These are phyloP conservation scores for Chaetomium olivaceum DNA, from an alignment of 2,329 filamentous ascomycete species.

Conservation along the genomic window DNA sequence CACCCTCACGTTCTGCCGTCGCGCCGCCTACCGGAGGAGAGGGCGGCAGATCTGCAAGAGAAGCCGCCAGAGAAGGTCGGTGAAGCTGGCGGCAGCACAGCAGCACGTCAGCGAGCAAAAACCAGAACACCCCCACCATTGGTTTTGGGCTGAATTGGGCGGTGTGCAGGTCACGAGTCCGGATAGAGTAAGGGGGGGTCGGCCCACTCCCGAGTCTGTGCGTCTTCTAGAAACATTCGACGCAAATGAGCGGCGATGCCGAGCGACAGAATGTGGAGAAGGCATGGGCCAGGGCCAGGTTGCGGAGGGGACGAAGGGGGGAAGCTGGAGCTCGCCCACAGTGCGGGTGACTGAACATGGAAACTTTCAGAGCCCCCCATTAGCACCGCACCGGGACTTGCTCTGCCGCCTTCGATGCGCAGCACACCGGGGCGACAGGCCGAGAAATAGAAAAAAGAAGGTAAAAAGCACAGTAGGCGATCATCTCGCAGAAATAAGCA, in stretches of 20 bases:
- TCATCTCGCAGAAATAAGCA: background rate
- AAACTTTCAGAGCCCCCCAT: background rate
- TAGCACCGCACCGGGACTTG: background rate
- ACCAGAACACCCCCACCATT: slow-evolving; percentile 16
- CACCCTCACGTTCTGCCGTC: slow-evolving; percentile 1
- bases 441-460: background rate
- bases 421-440: background rate
- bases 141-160: slow-evolving; percentile 7
- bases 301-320: slow-evolving; percentile 25
- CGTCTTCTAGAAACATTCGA: slow-evolving; percentile 36
- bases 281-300: slow-evolving; percentile 17
- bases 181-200: slow-evolving; percentile 15
- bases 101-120: slow-evolving; percentile 26
- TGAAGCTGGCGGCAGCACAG: slow-evolving; percentile 26
- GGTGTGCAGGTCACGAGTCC: slow-evolving; percentile 8
- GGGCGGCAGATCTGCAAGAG: slow-evolving; percentile 31
- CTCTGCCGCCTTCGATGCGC: background rate
- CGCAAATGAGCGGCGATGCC: slow-evolving; percentile 30
- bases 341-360: background rate
- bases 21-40: slow-evolving; percentile 18
- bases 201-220: slow-evolving; percentile 26
- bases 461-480: background rate
- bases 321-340: slow-evolving; percentile 20
- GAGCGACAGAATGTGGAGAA: slow-evolving; percentile 30
- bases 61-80: slow-evolving; percentile 28